Conservation (phyloP, 768 basidiomycete genomes). For the Xerocomellus chrysenteron region DNA sequence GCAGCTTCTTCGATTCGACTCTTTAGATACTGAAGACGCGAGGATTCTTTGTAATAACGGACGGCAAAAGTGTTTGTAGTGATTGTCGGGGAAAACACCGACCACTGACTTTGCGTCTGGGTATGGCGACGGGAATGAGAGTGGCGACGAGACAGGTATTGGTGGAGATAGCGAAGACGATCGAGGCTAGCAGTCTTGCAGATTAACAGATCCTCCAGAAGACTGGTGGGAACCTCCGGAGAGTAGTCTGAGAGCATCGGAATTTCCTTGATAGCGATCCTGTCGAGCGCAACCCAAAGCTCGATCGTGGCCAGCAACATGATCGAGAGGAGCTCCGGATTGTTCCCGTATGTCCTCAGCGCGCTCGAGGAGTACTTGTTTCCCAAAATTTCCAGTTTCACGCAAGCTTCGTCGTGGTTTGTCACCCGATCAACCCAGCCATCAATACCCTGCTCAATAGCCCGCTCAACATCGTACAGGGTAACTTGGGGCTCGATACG, state of each 20-base stretch:
- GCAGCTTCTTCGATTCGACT: constrained; percentile 33
- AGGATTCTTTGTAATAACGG: constrained; percentile 34
- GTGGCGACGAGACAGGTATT: no score
- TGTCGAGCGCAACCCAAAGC: no score
- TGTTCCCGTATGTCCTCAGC: constrained; percentile 23
- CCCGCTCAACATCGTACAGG: constrained; percentile 39
- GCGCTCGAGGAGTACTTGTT: constrained; percentile 29
- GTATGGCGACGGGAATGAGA: constrained; percentile 27
- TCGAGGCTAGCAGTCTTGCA: constrained; percentile 21
- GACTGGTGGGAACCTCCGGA: constrained; percentile 28
- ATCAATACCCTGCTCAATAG: constrained; percentile 31
- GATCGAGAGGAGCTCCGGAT: constrained; percentile 29
- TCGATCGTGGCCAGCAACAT: no score
- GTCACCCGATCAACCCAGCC: constrained; percentile 29
- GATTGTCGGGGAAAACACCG: constrained; percentile 33
- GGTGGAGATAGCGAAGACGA: constrained; percentile 17
- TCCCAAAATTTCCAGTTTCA: constrained; percentile 22
- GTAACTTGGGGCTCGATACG: constrained; percentile 8
- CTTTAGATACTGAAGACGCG: constrained; percentile 24
- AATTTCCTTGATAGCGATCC: no score
- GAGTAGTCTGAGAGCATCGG: constrained; percentile 24
- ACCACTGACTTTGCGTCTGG: constrained; percentile 13
- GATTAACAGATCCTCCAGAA: constrained; percentile 22
- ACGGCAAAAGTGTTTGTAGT: constrained; percentile 28
- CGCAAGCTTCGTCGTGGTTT: not conserved